Conservation (phyloP, 352 stramenopile species). For the Aphanomyces cochlioides region DNA sequence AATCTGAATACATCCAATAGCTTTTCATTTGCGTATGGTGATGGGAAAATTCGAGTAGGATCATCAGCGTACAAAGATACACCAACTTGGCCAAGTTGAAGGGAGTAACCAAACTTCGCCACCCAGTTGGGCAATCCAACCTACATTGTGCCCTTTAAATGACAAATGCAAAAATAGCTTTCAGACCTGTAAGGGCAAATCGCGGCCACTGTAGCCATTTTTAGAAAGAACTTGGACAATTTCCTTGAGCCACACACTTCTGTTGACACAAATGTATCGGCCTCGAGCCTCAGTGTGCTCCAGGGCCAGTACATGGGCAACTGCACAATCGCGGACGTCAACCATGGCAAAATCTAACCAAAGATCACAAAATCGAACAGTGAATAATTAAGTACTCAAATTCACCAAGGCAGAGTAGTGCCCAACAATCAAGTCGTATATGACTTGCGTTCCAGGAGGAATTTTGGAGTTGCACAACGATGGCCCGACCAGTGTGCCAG, state of each 20-base stretch:
- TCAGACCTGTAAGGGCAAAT: slow-evolving; percentile 70
- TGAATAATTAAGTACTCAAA: slow-evolving; percentile 47
- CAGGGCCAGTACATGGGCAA: slow-evolving; percentile 72
- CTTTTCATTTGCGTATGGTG: slow-evolving; percentile 79
- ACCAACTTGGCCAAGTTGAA: slow-evolving; percentile 83
- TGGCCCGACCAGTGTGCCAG: slow-evolving; percentile 76
- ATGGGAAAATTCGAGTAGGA: slow-evolving; percentile 47
- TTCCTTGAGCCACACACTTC: slow-evolving; percentile 84
- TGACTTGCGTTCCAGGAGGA: slow-evolving; percentile 77
- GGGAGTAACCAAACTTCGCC: slow-evolving; percentile 73
- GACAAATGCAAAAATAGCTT: no score
- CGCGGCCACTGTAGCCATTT: slow-evolving; percentile 81
- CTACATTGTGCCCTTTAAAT: slow-evolving; percentile 16
- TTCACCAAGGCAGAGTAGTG: slow-evolving; percentile 85
- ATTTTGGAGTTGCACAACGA: slow-evolving; percentile 82
- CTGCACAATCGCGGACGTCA: slow-evolving; percentile 79
- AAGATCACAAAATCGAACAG: background rate
- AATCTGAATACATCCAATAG: slow-evolving; percentile 75
- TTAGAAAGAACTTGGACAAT: slow-evolving; percentile 79
- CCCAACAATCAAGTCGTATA: slow-evolving; percentile 82
- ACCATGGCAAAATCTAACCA: slow-evolving; percentile 76
- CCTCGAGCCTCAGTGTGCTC: slow-evolving; percentile 80
- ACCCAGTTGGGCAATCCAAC: slow-evolving; percentile 81
- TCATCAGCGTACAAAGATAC: slow-evolving; percentile 64
- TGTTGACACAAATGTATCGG: slow-evolving; percentile 85